Base-by-base conservation (phyloP, 768 basidiomycete species). In the Sistotremastrum niveocremeum region DNA sequence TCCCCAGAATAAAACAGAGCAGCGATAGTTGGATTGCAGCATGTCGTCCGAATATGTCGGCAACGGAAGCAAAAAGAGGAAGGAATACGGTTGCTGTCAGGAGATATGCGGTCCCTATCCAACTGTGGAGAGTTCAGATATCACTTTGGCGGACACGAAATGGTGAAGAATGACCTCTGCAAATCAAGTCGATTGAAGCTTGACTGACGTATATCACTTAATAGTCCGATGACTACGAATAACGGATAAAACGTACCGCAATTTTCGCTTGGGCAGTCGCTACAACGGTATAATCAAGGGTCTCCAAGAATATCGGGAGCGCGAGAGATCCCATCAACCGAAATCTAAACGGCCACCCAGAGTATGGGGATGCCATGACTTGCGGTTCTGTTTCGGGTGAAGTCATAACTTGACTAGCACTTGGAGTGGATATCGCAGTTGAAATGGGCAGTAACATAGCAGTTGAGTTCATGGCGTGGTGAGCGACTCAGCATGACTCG, bases 71-170 rank as follows among this genome's bases (percentile, higher is more conserved):
- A 39, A 70, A 75, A 5, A 76, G 52, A 4, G 73, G 73, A 6
- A 75, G 58, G 55, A 74, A 75, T 41, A 73, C 70, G 3, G 74
- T 73, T 11, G 71, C 70, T 0, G 74, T 65, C 9, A 75, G 60
- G 29, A 74, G 56, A 46, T 75, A 74, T 20, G 66, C 53, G 1
- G 73, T 75, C 37, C 74, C 72, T 12, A 75, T 67, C 47, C 67
- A 73, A 46, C 73, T 68, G 31, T 9, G 8, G 20, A 20, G 2
- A 20, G 2, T 20, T 1, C 1, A 20, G 20, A 20, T 20, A 20
- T 20, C 20, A 1, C 20, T 20, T 20, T 20, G 20, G 20, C 20
- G 20, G 2, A 20, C 6, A 34, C 29, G 37, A 20, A 20, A 2
- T 20, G 20, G 42, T 12, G 3, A 33, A 34, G 6, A 20, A 50